Conservation (phyloP, 225 moss, liverwort and hornwort species). For the Thuidium tamariscinum region DNA sequence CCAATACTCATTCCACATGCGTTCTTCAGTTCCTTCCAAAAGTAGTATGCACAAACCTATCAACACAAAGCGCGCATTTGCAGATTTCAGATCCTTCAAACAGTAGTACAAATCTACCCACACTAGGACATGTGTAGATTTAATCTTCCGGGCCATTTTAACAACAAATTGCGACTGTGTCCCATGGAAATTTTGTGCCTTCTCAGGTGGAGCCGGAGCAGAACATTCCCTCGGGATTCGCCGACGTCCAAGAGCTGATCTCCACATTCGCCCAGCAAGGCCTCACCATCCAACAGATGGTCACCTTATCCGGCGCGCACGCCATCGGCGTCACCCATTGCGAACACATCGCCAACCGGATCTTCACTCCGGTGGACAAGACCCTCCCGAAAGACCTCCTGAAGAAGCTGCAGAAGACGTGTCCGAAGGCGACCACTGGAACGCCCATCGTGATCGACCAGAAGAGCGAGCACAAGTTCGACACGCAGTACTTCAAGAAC, state of each 20-base stretch:
- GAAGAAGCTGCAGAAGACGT: not conserved
- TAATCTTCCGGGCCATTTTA: not conserved
- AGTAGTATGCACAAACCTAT: not conserved
- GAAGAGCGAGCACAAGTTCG: conserved; percentile 9
- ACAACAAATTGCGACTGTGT: not conserved
- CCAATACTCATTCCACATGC: not conserved
- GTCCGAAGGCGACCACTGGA: not conserved
- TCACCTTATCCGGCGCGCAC: conserved; percentile 21
- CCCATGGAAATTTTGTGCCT: not conserved
- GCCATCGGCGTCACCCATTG: conserved; percentile 21
- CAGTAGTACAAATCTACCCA: no score
- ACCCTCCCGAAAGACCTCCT: conserved; percentile 9
- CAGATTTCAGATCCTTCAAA: not conserved
- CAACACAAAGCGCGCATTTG: not conserved
- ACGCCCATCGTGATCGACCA: conserved; percentile 12
- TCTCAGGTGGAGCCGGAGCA: conserved; percentile 8
- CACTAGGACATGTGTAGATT: not conserved
- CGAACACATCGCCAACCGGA: conserved; percentile 15
- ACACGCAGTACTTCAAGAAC: conserved; percentile 15
- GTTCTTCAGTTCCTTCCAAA: not conserved
- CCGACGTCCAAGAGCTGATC: not conserved
- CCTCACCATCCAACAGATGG: conserved; percentile 13
- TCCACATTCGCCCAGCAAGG: conserved; percentile 12
- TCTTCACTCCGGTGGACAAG: conserved; percentile 1
- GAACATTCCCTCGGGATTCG: conserved; percentile 2